Conservation (phyloP, 2,329 filamentous ascomycete genomes). For the Colletotrichum truncatum region DNA sequence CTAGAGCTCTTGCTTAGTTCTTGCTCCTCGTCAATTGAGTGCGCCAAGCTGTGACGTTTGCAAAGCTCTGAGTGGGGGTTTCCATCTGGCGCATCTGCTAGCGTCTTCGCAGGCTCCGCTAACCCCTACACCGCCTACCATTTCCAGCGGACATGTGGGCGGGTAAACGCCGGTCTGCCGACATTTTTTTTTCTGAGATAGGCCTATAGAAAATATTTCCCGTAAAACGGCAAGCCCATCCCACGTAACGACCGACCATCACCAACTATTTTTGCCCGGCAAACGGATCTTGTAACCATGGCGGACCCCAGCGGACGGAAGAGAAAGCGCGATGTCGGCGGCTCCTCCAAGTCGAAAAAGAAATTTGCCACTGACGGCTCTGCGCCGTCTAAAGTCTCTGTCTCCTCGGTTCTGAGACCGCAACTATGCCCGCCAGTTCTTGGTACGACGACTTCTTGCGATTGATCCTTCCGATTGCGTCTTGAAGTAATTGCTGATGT, state of each 20-base stretch:
- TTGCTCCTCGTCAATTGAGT: not conserved
- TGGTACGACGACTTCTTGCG: conserved; percentile 48
- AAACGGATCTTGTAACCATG: conserved; percentile 40
- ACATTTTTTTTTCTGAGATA: conserved; percentile 14
- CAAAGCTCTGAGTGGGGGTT: not conserved
- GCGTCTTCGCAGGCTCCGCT: not conserved
- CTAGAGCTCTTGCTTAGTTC: not conserved
- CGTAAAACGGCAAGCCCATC: not conserved
- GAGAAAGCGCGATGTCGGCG: conserved; percentile 60
- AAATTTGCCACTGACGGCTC: conserved; percentile 50
- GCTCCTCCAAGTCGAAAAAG: conserved; percentile 54
- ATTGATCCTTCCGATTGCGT: not conserved
- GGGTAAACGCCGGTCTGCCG: conserved; percentile 17
- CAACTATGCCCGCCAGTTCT: conserved; percentile 62
- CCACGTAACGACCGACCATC: conserved; percentile 10
- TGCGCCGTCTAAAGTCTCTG: conserved; percentile 48
- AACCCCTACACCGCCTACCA: conserved; percentile 15
- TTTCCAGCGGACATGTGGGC: not conserved
- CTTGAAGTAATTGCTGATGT: not conserved
- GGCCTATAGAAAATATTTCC: conserved; percentile 33
- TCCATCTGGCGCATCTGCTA: not conserved
- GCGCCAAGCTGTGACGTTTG: conserved; percentile 9
- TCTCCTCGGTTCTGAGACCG: conserved; percentile 56
- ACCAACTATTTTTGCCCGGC: not conserved
- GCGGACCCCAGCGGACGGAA: conserved; percentile 56